A percentile compares a stretch with the other conserved stretches of the same genome.
These are phyloP conservation scores for Astrothelium macrocarpum DNA, from an alignment of 495 filamentous ascomycete genomes.

Conservation along the genomic window DNA sequence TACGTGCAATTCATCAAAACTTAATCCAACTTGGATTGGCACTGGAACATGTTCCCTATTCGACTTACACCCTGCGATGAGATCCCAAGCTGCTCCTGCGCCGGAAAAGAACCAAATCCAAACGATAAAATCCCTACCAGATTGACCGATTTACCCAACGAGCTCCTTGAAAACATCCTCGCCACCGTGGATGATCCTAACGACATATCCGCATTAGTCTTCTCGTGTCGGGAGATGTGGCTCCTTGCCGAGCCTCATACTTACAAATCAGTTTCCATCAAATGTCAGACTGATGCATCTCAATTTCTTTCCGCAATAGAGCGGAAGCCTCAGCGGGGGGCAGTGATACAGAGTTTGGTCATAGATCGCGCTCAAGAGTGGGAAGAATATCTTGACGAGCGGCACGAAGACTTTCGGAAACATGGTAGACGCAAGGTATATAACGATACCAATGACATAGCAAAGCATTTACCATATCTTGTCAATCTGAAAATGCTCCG, in stretches of 20 bases:
- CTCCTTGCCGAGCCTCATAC: background rate
- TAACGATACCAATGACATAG: background rate
- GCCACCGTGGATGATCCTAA: background rate
- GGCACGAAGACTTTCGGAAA: background rate
- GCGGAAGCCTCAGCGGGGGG: background rate
- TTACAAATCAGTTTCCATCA: background rate
- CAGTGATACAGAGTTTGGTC: background rate
- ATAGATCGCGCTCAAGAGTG: background rate
- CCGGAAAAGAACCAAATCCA: too few species aligned
- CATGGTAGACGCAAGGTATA: too few species aligned
- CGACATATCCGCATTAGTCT: background rate
- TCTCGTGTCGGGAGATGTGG: background rate
- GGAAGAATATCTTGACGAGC: background rate
- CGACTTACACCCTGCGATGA: too few species aligned
- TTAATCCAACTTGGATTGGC: too few species aligned
- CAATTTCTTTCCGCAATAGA: background rate
- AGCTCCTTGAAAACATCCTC: background rate
- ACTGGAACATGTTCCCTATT: too few species aligned
- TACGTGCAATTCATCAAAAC: too few species aligned
- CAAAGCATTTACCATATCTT: background rate
- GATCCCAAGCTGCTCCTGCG: too few species aligned
- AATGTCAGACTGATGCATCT: background rate
- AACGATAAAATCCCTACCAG: background rate
- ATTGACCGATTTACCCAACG: background rate
- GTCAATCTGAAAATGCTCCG: background rate